Evolutionary conservation across 495 filamentous ascomycete species (phyloP), one percentile per base, ranked within the genome.

Genomic region (Hypoxylon perforatum): DNA sequence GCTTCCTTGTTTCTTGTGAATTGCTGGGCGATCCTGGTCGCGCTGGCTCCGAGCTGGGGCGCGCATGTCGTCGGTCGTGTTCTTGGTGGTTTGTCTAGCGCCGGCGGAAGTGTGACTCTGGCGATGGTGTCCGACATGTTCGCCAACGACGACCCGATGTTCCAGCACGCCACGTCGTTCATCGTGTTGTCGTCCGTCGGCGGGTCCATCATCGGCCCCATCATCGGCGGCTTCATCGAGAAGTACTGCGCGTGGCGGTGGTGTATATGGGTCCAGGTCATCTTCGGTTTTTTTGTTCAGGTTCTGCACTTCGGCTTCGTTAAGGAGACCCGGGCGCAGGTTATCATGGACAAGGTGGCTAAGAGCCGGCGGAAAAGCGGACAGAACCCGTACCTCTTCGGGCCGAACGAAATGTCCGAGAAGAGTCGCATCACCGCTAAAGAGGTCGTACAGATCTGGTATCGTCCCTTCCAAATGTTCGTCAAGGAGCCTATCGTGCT

Each of bases 71-170:
- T 87, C 10, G 84, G 82, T 42, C 84, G 87, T 61, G 78, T 80
- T 14, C 73, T 89, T 0, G 87, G 85, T 25, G 87, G 87, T 73
- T 76, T 89, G 0, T 84, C 80, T 2, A 86, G 85, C 7, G 87
- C 87, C 7, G 87, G 87, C 57, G 87, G 87, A 14, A 87, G 85
- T 0, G 87, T 89, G 22, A 89, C 87, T 0, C 76, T 89, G 14
- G 87, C 86, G 23, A 85, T 88, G 75, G 79, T 89, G 61, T 82
- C 86, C 0, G 87, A 89, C 71, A 77, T 89, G 64, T 89, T 83
- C 83, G 83, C 87, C 48, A 71, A 85, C 1, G 83, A 88, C 60
- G 74, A 82, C 11, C 86, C 88, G 57, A 23, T 15, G 33, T 50
- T 60, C 15, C 85, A 88, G 63, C 85, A 87, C 56, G 86, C 86